Evolutionary conservation across 495 filamentous ascomycete species (phyloP), one percentile per base, ranked within the genome.

Genomic region (Aspergillus funiculosus): DNA sequence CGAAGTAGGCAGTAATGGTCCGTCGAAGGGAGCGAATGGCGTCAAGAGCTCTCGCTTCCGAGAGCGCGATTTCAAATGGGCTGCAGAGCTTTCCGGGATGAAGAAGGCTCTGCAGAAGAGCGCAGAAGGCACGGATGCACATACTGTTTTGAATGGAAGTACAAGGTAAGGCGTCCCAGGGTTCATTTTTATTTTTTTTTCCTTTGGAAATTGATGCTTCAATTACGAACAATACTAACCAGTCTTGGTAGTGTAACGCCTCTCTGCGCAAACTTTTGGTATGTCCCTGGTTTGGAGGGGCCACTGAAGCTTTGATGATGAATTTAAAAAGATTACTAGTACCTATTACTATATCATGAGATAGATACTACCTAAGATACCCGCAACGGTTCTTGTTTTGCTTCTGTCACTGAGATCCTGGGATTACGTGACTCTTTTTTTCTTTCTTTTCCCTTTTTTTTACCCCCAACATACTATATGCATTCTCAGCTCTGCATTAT

Each of bases 191-290:
- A 15, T 41, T 10, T 56, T 24, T 40, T 54, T 48, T 38, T 22
- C 27, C 18, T 14, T 38, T 28, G 6, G n/a, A 22, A 7, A 24
- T 27, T 21, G 17, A 15, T n/a, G n/a, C n/a, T n/a, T n/a, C n/a
- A n/a, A n/a, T 30, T 34, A 7, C 14, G 6, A 26, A 24, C 43
- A 18, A 46, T 22, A 9, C 26, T 11, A 22, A 76, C 77, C 9
- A 15, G 10, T 55, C 81, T 82, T 53, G 13, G 21, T 40, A 95
- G 89, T 71, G 77, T 98, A 34, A 95, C 92, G 29, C 87, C 91
- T 15, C 72, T 96, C 44, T 82, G 85, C 54, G 90, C 91, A 19
- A 95, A 95, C 60, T 96, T 94, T 64, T 87, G 83, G 82, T 87
- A 92, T 69, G 79, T 81, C 6, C 72, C 78, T n/a, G 71, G 66